These are phyloP conservation scores for Tremellales sp. DNA, from an alignment of 1,284 basidiomycete species.

Conservation along the genomic window DNA sequence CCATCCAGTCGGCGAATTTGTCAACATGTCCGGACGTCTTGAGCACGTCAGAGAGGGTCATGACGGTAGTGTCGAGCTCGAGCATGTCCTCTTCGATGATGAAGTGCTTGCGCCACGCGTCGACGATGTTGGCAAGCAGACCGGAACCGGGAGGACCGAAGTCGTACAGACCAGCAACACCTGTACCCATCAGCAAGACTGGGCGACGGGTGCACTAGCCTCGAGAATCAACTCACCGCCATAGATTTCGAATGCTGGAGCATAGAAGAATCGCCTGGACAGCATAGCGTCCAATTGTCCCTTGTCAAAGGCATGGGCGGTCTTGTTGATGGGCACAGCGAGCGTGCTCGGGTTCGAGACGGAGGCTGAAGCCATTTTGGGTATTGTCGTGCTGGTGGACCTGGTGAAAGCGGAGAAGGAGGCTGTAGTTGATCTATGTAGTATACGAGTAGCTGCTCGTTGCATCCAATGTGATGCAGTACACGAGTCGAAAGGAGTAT, in stretches of 20 bases:
- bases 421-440: not conserved
- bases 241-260: conserved; percentile 97
- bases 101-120: conserved; percentile 97
- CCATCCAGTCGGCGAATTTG: conserved; percentile 99
- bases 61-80: conserved; percentile 96
- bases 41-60: conserved; percentile 92
- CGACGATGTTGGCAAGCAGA: conserved; percentile 93
- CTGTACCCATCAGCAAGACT: conserved; percentile 47
- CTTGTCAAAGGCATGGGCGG: conserved; percentile 86
- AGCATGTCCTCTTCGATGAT: conserved; percentile 99
- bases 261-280: conserved; percentile 93
- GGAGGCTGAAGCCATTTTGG: conserved; percentile 34
- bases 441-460: not conserved
- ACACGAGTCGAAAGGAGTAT: not conserved
- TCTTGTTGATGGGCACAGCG: conserved; percentile 64
- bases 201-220: not conserved
- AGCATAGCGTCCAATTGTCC: conserved; percentile 78
- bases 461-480: not conserved
- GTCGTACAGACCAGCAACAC: conserved; percentile 93
- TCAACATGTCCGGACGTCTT: conserved; percentile 98
- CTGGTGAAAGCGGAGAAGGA: not conserved
- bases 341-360: conserved; percentile 31
- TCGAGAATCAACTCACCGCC: conserved; percentile 78
- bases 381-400: not conserved
- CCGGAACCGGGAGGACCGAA: conserved; percentile 93